Evolutionary conservation across 495 filamentous ascomycete genomes (phyloP).

Genomic region (Trichoderma gamsii): DNA sequence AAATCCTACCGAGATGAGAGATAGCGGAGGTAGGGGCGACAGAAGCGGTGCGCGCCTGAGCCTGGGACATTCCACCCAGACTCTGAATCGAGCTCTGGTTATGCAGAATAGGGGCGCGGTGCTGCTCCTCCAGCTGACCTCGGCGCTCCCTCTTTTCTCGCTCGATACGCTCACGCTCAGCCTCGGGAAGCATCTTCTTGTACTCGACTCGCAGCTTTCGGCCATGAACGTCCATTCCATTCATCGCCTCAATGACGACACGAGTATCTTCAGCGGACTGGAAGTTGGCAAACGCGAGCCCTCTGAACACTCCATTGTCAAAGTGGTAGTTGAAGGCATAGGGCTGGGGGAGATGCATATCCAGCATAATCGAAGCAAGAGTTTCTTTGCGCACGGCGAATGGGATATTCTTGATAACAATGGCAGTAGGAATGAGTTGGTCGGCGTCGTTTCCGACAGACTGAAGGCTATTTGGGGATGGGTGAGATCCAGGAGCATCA

Average conservation of each 20-base stretch:
- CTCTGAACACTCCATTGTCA: conserved; percentile 94
- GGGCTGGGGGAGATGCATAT: conserved; percentile 81
- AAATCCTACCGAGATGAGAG: conserved; percentile 5
- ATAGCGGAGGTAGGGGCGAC: conserved; percentile 14
- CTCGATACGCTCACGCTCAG: conserved; percentile 93
- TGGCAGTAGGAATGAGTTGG: conserved; percentile 94
- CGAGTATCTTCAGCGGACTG: conserved; percentile 90
- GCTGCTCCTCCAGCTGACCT: conserved; percentile 94
- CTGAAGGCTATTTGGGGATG: conserved; percentile 27
- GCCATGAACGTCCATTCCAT: conserved; percentile 91
- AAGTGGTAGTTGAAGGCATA: conserved; percentile 99
- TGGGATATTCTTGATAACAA: conserved; percentile 99
- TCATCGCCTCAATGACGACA: conserved; percentile 81
- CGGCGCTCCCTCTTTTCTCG: conserved; percentile 94
- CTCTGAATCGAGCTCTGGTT: conserved; percentile 81
- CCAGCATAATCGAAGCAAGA: conserved; percentile 85
- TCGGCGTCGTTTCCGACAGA: conserved; percentile 22
- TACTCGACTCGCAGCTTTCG: conserved; percentile 94
- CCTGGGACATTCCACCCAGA: conserved; percentile 55
- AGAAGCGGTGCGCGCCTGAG: conserved; percentile 20
- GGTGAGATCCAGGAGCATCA: conserved; percentile 27
- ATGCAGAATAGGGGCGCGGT: conserved; percentile 64
- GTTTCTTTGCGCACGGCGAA: conserved; percentile 98
- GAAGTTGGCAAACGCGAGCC: conserved; percentile 96
- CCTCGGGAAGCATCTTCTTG: conserved; percentile 96